Base-by-base conservation (phyloP, 805 yeast species). In the Lipomyces sp. region DNA sequence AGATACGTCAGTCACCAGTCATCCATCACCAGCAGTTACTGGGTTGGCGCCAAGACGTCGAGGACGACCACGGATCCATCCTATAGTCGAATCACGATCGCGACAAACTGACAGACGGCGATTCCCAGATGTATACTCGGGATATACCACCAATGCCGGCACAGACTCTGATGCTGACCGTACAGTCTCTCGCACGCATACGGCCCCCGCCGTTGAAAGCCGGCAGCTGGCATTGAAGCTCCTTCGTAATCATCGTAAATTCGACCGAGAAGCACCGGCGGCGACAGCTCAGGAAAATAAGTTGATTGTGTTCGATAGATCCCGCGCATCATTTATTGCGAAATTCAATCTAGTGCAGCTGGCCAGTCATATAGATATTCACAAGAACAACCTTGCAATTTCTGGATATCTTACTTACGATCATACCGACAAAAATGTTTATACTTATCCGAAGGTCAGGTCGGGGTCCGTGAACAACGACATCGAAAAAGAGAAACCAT, bases 361-460 rank as follows among this genome's bases (percentile, higher is more conserved):
- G 30, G 71, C 71, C 5, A 42, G 55, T 7, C 71, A 61, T 29
- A 54, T 66, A n/a, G 64, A 68, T 30, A 55, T 66, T 13, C 54
- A 69, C 39, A 37, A 29, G 15, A 55, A 62, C 39, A 68, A 68
- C 48, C 62, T 63, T 18, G 71, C 54, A 7, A 59, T 68, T 3
- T 66, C 69, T 24, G 67, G 67, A 11, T 63, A 63, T 33, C 30
- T 66, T 48, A 39, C 65, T 13, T 57, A 42, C 53, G 67, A 64
- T 42, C 70, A 66, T 7, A 30, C 48, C 10, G 58, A 67, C 29
- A 62, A 50, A 13, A 53, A 55, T 35, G 58, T 54, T 3, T 61
- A 60, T 42, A 3, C 15, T 4, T 62, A 58, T 59, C 53, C 29
- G 11, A 57, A 54, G 29, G 48, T 13, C 34, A 50, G 15, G 13